phyloP scores from a whole-genome alignment of 2,329 filamentous ascomycete species.

The Aureobasidium namibiae region DNA sequence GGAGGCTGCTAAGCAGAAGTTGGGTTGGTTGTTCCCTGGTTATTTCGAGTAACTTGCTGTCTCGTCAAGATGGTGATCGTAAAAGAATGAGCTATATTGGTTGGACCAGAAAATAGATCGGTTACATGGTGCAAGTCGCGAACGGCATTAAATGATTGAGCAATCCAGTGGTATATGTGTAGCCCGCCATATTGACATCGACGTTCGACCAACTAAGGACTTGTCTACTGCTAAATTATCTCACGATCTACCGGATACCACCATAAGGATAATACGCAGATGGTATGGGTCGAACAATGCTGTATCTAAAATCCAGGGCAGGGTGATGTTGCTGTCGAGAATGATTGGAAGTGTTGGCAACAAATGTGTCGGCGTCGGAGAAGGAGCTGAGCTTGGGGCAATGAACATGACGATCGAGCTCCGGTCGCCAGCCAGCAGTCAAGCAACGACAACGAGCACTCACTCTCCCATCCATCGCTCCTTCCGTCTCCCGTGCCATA shows the following conservation, averaged over 20 bases:
- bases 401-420: slow-evolving; percentile 9
- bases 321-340: too few relatives aligned
- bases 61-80: neutral
- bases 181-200: too few relatives aligned
- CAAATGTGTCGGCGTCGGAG: slow-evolving; percentile 1
- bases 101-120: too few relatives aligned
- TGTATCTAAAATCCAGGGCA: too few relatives aligned
- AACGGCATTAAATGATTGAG: too few relatives aligned
- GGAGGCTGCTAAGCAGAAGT: slow-evolving; percentile 66
- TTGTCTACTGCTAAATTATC: too few relatives aligned
- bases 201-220: too few relatives aligned
- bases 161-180: too few relatives aligned
- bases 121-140: too few relatives aligned
- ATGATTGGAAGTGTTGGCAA: neutral
- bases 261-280: too few relatives aligned
- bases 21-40: slow-evolving; percentile 81
- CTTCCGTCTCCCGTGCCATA: neutral
- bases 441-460: neutral
- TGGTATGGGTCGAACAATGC: too few relatives aligned
- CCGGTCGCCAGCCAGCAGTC: neutral
- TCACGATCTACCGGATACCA: too few relatives aligned
- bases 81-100: neutral
- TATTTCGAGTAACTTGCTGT: slow-evolving; percentile 47
- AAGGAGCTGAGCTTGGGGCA: slow-evolving; percentile 5
- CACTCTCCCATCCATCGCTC: slow-evolving; percentile 8